Evolutionary conservation across 106 monocot species (phyloP).

Genomic region (Amphibolis antarctica): DNA sequence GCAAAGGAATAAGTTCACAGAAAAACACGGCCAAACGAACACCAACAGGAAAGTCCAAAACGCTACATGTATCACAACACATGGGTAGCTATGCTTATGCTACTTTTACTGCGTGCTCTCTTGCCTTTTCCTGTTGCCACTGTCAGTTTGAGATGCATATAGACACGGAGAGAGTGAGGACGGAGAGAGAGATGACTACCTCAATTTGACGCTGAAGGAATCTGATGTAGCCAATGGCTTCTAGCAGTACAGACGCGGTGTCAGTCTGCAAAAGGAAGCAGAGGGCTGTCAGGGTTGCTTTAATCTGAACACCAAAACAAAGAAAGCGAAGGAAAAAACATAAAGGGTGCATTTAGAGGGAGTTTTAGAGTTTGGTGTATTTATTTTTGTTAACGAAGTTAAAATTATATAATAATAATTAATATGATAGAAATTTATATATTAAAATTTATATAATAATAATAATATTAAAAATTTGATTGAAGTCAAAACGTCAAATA

Average conservation of each 20-base stretch:
- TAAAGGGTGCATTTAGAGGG: too few species aligned
- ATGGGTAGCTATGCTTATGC: not conserved
- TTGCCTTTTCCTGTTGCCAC: not conserved
- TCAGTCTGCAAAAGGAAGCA: constrained; percentile 85
- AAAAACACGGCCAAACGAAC: constrained; percentile 9
- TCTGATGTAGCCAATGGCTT: constrained; percentile 91
- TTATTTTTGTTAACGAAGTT: too few species aligned
- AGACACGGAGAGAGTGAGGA: not conserved
- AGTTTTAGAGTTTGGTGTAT: too few species aligned
- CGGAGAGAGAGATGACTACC: constrained; percentile 23
- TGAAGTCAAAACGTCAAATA: too few species aligned
- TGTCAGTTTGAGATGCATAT: too few species aligned
- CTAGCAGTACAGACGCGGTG: constrained; percentile 84
- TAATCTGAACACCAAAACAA: not conserved
- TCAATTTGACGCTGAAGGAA: constrained; percentile 85
- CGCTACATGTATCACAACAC: not conserved
- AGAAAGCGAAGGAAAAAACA: not conserved
- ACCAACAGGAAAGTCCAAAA: constrained; percentile 11
- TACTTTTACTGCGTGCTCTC: constrained; percentile 14
- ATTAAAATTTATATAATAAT: too few species aligned
- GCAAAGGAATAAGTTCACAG: not conserved
- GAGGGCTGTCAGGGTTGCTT: not conserved
- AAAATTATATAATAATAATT: too few species aligned
- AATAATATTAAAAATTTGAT: too few species aligned
- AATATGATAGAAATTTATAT: too few species aligned